Percentiles rank a stretch among this genome's conserved stretches.
phyloP scores from a whole-genome alignment of 768 basidiomycete species.

The Dendrothele bispora region DNA sequence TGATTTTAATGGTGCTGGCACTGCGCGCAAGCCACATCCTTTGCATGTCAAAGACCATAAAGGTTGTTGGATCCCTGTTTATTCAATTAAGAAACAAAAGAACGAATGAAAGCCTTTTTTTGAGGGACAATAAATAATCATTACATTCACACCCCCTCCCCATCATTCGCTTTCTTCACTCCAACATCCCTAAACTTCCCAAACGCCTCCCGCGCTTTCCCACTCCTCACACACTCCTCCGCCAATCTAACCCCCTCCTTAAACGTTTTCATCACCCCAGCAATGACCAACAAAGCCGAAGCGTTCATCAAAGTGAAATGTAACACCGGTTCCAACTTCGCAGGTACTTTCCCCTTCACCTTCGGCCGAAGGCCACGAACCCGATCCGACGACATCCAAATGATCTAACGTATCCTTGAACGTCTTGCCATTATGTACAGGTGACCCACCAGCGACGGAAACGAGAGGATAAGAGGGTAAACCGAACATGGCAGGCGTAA shows the following conservation, averaged over 20 bases:
- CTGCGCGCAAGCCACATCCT: too few relatives aligned
- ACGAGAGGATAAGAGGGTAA: slow-evolving; percentile 67
- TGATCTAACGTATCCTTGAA: slow-evolving; percentile 64
- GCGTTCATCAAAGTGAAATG: slow-evolving; percentile 93
- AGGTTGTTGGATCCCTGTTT: too few relatives aligned
- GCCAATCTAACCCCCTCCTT: slow-evolving; percentile 73
- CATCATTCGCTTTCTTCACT: too few relatives aligned
- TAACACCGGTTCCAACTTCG: slow-evolving; percentile 58
- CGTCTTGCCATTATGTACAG: slow-evolving; percentile 77
- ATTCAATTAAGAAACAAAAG: too few relatives aligned
- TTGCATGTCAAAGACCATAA: too few relatives aligned
- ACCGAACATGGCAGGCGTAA: slow-evolving; percentile 80
- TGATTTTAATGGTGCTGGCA: too few relatives aligned
- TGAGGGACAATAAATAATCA: too few relatives aligned
- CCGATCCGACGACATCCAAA: too few relatives aligned
- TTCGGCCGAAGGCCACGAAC: too few relatives aligned
- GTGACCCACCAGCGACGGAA: slow-evolving; percentile 71
- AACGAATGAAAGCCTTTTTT: too few relatives aligned
- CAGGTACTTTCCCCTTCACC: slow-evolving; percentile 55
- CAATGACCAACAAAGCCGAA: slow-evolving; percentile 82
- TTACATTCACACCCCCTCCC: too few relatives aligned
- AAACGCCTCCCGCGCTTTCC: slow-evolving; percentile 59
- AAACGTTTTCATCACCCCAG: slow-evolving; percentile 70
- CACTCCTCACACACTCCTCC: slow-evolving; percentile 55
- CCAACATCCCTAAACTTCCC: slow-evolving; percentile 36